Base-by-base conservation (phyloP, 2,329 filamentous ascomycete species). In the Xylaria sp. region DNA sequence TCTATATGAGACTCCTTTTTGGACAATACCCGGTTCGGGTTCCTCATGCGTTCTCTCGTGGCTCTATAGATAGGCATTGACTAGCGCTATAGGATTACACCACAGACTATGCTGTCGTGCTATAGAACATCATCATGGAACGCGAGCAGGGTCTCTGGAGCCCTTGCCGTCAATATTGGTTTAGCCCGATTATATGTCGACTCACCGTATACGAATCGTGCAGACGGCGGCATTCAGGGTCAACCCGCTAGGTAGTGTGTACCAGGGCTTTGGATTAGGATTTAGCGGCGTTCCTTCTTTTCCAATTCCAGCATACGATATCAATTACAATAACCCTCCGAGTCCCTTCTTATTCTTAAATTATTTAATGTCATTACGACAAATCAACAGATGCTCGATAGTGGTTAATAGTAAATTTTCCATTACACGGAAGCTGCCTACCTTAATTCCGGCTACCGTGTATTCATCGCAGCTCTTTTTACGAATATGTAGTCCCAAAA, bases 391-490 rank as follows among this genome's bases (percentile, higher is more conserved):
- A 31, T 23, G n/a, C 47, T 19, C 31, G 21, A 35, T 21, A 27
- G n/a, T 5, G 25, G 31, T n/a, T 4, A 21, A 46, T 44, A 19
- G n/a, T 27, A 46, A 15, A 25, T 11, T 15, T 17, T 27, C 2
- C n/a, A 53, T 5, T 58, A 65, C 51, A 57, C 58, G 21, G 64
- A 65, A n/a, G 60, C 56, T 31, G 33, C 35, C 25, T n/a, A n/a
- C 35, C 9, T 31, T 40, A 29, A 29, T 9, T 53, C 6, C 2
- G 6, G 6, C 13, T 27, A 15, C 33, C 15, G 13, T n/a, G n/a
- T n/a, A n/a, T n/a, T n/a, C n/a, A n/a, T n/a, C n/a, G n/a, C n/a
- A n/a, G n/a, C n/a, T n/a, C n/a, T n/a, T n/a, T n/a, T n/a, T n/a
- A n/a, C n/a, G n/a, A n/a, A n/a, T n/a, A n/a, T n/a, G n/a, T n/a